Base-by-base conservation (phyloP, 2,329 filamentous ascomycete genomes). In the Nigrograna mackinnonii region DNA sequence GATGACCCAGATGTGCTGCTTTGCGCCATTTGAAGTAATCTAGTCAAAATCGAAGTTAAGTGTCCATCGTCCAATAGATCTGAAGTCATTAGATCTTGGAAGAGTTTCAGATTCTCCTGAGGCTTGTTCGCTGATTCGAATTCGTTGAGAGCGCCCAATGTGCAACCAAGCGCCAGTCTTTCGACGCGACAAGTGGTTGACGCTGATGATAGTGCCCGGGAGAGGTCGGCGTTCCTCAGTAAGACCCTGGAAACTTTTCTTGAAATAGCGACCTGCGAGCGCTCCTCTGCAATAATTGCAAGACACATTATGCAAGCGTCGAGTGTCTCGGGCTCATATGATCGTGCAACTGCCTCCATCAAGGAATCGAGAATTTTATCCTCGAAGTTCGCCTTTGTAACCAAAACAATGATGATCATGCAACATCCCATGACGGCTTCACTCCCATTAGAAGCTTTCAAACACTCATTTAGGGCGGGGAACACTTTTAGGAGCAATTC, bases 401-500 rank as follows among this genome's bases (percentile, higher is more conserved):
- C 91, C 48, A 97, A 79, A 36, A 97, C 84, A 5, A 90, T 83
- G 42, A 91, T 80, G 16, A 96, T 84, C 87, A 96, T 96, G 67
- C 96, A 97, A 43, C 88, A 91, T 13, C 87, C 91, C 46, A 95
- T 80, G 52, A 91, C 87, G 31, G 96, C 75, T 48, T 92, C 89
- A 1, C 90, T 82, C 0, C 86, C 84, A 47, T 86, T 84, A 57
- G 84, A 84, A 73, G 92, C 80, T 6, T 85, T 79, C 47, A 97
- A 78, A 1, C 87, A 89, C 50, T 89, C 85, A 46, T 89, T 87
- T 22, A 99, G 77, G 3, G 91, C 72, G 56, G 75, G 91, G 68
- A 77, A 77, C 62, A 80, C 83, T 58, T 72, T 83, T 17, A 95
- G 73, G 12, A 97, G 74, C 12, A 88, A 68, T 57, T 87, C 84